Evolutionary conservation across 2,329 filamentous ascomycete genomes (phyloP).

Genomic region (Ophiostoma tasmaniense): DNA sequence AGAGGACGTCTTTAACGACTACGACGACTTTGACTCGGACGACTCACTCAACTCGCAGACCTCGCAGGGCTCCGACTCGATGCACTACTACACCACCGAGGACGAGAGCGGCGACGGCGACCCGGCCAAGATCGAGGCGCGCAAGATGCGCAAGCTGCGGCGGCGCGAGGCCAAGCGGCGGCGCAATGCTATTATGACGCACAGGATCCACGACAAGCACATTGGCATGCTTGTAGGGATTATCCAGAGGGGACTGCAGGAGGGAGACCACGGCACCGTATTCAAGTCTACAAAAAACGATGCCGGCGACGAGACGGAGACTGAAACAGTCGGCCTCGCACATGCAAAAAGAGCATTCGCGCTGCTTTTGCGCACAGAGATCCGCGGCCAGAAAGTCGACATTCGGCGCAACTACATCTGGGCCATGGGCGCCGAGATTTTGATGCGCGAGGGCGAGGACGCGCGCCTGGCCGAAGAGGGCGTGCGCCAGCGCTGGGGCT

Average conservation of each 20-base stretch:
- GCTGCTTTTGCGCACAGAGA: constrained; percentile 52
- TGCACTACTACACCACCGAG: not conserved
- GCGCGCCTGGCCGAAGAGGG: not conserved
- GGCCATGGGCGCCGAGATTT: constrained; percentile 76
- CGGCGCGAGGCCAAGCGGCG: constrained; percentile 18
- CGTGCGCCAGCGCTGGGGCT: constrained; percentile 32
- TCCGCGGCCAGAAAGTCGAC: constrained; percentile 53
- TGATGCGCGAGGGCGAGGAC: constrained; percentile 53
- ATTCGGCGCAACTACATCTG: constrained; percentile 62
- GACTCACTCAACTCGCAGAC: not conserved
- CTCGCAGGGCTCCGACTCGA: not conserved
- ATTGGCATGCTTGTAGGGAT: constrained; percentile 59
- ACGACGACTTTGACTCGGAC: constrained; percentile 8
- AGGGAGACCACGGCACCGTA: constrained; percentile 16
- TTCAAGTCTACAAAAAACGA: not conserved
- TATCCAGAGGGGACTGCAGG: constrained; percentile 61
- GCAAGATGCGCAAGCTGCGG: constrained; percentile 5
- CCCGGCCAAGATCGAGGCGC: constrained; percentile 5
- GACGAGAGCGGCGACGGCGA: constrained; percentile 1
- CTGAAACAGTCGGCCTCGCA: constrained; percentile 33
- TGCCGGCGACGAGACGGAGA: not conserved
- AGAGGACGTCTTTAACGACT: constrained; percentile 19
- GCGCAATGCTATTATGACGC: constrained; percentile 29
- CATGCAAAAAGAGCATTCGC: constrained; percentile 69
- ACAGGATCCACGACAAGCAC: constrained; percentile 37